Evolutionary conservation across 2,329 filamentous ascomycete genomes (phyloP).

Genomic region (Trichophyton benhamiae): DNA sequence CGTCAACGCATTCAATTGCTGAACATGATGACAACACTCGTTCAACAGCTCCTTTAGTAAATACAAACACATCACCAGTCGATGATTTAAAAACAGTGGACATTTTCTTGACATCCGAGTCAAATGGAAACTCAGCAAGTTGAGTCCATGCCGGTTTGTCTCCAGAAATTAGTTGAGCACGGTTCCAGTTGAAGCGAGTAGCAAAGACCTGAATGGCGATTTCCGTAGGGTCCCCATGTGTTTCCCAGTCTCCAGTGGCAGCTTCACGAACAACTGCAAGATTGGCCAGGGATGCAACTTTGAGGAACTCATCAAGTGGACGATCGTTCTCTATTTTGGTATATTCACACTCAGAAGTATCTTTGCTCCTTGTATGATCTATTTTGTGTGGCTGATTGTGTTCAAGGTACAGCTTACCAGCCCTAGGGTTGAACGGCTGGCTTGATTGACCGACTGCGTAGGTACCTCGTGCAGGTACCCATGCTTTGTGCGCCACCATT

Average conservation of each 20-base stretch:
- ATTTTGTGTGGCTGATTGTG: constrained; percentile 21
- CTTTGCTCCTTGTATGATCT: constrained; percentile 16
- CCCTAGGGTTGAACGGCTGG: constrained; percentile 45
- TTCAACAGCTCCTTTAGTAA: constrained; percentile 42
- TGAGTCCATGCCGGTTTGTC: constrained; percentile 43
- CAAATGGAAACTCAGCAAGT: constrained; percentile 58
- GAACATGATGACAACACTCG: constrained; percentile 53
- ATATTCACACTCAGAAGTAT: constrained; percentile 19
- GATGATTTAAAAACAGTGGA: constrained; percentile 48
- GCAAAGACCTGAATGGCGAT: constrained; percentile 65
- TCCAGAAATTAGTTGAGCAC: constrained; percentile 39
- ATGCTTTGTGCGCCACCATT: constrained; percentile 50
- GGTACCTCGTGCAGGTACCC: constrained; percentile 46
- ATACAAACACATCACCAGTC: constrained; percentile 17
- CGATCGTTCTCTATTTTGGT: constrained; percentile 34
- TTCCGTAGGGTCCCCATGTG: constrained; percentile 56
- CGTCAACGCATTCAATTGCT: constrained; percentile 35
- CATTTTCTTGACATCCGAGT: constrained; percentile 65
- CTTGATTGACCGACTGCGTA: constrained; percentile 45
- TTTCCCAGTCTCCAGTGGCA: constrained; percentile 44
- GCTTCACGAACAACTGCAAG: constrained; percentile 45
- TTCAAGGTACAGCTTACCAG: constrained; percentile 35
- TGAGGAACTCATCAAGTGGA: constrained; percentile 44
- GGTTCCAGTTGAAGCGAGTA: constrained; percentile 53
- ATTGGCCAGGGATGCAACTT: constrained; percentile 53